Conservation (phyloP, 2,329 filamentous ascomycete genomes). For the Fusarium pseudoanthophilum region DNA sequence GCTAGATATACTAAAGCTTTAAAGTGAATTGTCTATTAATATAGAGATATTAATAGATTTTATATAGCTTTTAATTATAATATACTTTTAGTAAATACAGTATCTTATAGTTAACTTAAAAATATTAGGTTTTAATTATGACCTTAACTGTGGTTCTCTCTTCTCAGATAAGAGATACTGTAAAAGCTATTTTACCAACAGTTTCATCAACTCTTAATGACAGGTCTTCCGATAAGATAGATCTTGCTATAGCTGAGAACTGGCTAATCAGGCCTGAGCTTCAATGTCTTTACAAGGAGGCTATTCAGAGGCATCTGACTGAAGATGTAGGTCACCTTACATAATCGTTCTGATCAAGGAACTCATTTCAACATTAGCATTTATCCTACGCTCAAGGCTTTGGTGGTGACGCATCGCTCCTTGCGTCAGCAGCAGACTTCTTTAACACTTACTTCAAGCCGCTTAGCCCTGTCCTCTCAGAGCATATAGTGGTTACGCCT, state of each 20-base stretch:
- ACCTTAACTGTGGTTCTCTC: not conserved
- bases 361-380: not conserved
- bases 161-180: not conserved
- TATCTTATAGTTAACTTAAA: too few species aligned
- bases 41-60: too few species aligned
- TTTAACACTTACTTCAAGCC: not conserved
- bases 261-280: not conserved
- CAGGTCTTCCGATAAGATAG: not conserved
- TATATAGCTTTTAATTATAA: too few species aligned
- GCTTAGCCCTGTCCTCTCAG: not conserved
- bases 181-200: not conserved
- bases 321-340: not conserved
- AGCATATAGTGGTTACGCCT: not conserved
- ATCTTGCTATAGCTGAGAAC: not conserved
- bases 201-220: not conserved
- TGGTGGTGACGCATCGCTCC: not conserved
- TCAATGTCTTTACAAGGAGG: not conserved
- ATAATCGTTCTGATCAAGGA: not conserved
- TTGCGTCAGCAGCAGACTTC: not conserved
- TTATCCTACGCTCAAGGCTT: not conserved
- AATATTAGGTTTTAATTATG: not conserved
- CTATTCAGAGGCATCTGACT: not conserved
- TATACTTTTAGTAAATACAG: too few species aligned
- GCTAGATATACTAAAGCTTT: not conserved
- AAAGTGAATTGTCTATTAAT: not conserved